phyloP scores from a whole-genome alignment of 2,329 filamentous ascomycete species.

The Fusarium sp. region DNA sequence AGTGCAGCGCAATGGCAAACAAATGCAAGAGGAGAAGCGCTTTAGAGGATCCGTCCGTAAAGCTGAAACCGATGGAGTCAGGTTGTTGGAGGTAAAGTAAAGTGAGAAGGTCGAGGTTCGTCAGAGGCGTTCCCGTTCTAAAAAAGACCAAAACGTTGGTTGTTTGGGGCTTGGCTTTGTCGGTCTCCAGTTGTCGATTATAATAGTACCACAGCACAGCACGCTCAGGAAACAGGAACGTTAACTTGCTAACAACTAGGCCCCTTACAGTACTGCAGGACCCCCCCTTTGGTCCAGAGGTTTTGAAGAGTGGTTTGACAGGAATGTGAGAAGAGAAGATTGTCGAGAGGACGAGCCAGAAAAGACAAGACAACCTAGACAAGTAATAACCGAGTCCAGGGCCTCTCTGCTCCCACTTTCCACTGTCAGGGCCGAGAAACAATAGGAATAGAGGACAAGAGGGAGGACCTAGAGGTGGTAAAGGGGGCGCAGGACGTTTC shows the following conservation, averaged over 20 bases:
- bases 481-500: constrained; percentile 49
- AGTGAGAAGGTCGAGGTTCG: constrained; percentile 22
- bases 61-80: constrained; percentile 31
- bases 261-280: constrained; percentile 3
- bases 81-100: constrained; percentile 30
- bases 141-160: constrained; percentile 21
- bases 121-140: constrained; percentile 36
- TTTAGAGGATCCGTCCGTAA: constrained; percentile 20
- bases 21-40: constrained; percentile 15
- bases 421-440: too few species aligned
- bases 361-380: constrained; percentile 13
- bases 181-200: neutral
- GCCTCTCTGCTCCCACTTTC: constrained; percentile 3
- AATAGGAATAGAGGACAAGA: too few species aligned
- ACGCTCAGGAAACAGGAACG: neutral
- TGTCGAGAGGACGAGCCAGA: constrained; percentile 8
- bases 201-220: neutral
- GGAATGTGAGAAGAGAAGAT: constrained; percentile 20
- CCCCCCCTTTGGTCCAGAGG: constrained; percentile 19
- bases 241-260: neutral
- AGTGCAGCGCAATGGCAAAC: constrained; percentile 13
- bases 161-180: constrained; percentile 24
- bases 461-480: constrained; percentile 26
- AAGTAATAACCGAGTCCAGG: constrained; percentile 3
- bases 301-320: constrained; percentile 15